phyloP scores from a whole-genome alignment of 441 rosid genomes.

The Mallotus japonicus region DNA sequence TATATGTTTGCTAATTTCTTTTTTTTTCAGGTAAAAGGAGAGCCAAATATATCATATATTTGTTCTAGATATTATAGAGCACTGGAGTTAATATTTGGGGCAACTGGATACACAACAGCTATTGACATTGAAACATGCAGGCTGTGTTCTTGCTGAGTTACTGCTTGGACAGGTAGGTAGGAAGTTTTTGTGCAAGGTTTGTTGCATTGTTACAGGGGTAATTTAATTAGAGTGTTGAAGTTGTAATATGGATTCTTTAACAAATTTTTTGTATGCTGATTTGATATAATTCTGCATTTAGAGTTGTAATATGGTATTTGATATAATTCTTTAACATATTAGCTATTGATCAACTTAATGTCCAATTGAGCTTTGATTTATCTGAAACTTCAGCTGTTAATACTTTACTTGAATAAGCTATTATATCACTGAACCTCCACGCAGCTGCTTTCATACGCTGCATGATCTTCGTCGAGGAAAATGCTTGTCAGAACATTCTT shows the following conservation, averaged over 20 bases:
- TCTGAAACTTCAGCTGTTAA: no score
- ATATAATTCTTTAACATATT: no score
- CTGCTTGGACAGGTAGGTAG: slow-evolving; percentile 83
- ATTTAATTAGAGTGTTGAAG: no score
- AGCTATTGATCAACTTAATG: no score
- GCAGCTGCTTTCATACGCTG: no score
- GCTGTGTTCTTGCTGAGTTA: slow-evolving; percentile 90
- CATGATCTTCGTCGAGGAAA: not conserved
- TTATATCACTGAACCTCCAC: no score
- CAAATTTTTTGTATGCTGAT: no score
- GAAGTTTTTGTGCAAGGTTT: not conserved
- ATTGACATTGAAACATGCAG: slow-evolving; percentile 77
- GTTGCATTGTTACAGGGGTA: not conserved
- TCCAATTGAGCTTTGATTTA: no score
- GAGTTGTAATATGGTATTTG: no score
- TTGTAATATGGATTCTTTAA: no score
- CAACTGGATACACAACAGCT: slow-evolving; percentile 90
- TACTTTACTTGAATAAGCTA: no score
- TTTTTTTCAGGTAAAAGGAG: slow-evolving; percentile 80
- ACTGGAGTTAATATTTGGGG: slow-evolving; percentile 95
- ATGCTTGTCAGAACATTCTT: not conserved
- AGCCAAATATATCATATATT: slow-evolving; percentile 91
- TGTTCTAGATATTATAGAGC: slow-evolving; percentile 97
- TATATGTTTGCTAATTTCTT: slow-evolving; percentile 14
- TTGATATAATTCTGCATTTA: no score